phyloP scores from a whole-genome alignment of 2,329 filamentous ascomycete species.

The Periconia macrospinosa region DNA sequence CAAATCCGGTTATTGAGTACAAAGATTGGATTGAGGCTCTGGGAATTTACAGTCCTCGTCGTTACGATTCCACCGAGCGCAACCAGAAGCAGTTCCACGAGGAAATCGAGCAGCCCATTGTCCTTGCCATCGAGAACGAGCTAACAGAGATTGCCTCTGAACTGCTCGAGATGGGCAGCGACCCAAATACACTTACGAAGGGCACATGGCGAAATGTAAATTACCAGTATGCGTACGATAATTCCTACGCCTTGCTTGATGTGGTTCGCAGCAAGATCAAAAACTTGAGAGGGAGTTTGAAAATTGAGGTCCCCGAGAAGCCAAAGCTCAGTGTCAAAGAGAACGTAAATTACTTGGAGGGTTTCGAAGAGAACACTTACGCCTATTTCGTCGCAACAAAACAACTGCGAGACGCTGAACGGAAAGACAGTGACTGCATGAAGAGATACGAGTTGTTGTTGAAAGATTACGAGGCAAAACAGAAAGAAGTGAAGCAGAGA shows the following conservation, averaged over 20 bases:
- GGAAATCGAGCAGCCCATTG: slow-evolving; percentile 64
- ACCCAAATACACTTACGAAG: slow-evolving; percentile 63
- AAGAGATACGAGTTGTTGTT: slow-evolving; percentile 30
- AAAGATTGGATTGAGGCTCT: slow-evolving; percentile 63
- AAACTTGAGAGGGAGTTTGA: slow-evolving; percentile 51
- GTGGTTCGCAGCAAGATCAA: slow-evolving; percentile 57
- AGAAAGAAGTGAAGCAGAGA: slow-evolving; percentile 54
- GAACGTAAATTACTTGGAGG: slow-evolving; percentile 54
- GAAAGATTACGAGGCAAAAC: slow-evolving; percentile 17
- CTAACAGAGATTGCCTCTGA: slow-evolving; percentile 57
- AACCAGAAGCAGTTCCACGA: slow-evolving; percentile 55
- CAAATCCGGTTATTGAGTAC: slow-evolving; percentile 62
- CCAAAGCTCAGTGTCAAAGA: slow-evolving; percentile 44
- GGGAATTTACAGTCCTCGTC: slow-evolving; percentile 48
- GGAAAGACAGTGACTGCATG: slow-evolving; percentile 40
- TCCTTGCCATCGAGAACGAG: slow-evolving; percentile 60
- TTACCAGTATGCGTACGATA: slow-evolving; percentile 29
- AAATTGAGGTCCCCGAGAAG: slow-evolving; percentile 17
- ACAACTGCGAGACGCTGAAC: slow-evolving; percentile 42
- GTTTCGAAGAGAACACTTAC: slow-evolving; percentile 60
- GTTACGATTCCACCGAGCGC: slow-evolving; percentile 46
- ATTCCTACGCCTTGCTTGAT: slow-evolving; percentile 61
- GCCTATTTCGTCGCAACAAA: slow-evolving; percentile 57
- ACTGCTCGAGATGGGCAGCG: slow-evolving; percentile 65
- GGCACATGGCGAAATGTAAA: slow-evolving; percentile 31